Evolutionary conservation across 768 basidiomycete species (phyloP).

Genomic region (Russula sp.): DNA sequence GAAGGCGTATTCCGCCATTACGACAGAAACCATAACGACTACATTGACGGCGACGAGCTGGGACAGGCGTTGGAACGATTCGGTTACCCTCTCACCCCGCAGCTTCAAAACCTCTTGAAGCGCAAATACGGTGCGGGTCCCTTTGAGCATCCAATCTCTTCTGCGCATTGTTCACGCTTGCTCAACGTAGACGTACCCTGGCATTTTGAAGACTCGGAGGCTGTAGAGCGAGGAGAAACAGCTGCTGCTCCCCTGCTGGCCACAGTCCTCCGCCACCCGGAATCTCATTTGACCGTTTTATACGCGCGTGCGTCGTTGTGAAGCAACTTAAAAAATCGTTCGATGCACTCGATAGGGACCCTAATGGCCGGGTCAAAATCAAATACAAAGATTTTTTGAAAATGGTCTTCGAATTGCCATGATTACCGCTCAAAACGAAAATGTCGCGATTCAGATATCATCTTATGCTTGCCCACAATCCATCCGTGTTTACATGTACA

Average conservation of each 20-base stretch:
- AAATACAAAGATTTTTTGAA: constrained; percentile 72
- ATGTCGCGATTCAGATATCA: too few relatives aligned
- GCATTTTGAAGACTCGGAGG: constrained; percentile 34
- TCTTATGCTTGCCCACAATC: too few relatives aligned
- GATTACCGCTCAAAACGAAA: constrained; percentile 35
- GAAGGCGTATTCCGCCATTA: constrained; percentile 81
- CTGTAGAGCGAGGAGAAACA: constrained; percentile 31
- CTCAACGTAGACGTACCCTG: constrained; percentile 46
- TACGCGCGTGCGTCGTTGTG: constrained; percentile 78
- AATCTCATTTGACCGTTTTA: constrained; percentile 84
- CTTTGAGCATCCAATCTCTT: neutral
- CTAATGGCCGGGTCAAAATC: constrained; percentile 65
- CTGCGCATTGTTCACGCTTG: neutral
- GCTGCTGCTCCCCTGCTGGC: constrained; percentile 34
- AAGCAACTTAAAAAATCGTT: constrained; percentile 76
- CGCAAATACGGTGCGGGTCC: constrained; percentile 65
- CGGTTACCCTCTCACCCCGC: constrained; percentile 74
- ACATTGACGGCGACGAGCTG: constrained; percentile 70
- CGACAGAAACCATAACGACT: constrained; percentile 75
- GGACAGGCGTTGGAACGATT: constrained; percentile 67
- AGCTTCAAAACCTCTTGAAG: constrained; percentile 62
- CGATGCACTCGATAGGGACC: constrained; percentile 59
- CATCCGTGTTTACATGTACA: too few relatives aligned
- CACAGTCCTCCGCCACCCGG: constrained; percentile 42
- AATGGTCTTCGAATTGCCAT: constrained; percentile 61